These are phyloP conservation scores for Prunus yedoensis DNA, from an alignment of 331 rosid genomes.

Conservation along the genomic window DNA sequence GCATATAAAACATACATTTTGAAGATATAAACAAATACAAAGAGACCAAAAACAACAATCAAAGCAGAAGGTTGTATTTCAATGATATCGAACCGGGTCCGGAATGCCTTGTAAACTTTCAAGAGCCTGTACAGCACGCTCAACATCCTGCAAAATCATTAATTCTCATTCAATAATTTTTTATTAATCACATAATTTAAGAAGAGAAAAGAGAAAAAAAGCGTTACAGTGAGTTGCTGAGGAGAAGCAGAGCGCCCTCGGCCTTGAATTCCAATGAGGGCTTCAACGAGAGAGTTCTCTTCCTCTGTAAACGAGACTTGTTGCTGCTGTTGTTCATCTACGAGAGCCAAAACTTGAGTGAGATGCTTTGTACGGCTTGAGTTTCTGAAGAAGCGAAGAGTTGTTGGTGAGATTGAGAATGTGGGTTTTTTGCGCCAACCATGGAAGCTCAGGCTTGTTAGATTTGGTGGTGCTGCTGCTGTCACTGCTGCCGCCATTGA, in stretches of 20 bases:
- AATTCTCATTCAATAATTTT: background rate
- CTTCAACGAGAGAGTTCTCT: constrained; percentile 68
- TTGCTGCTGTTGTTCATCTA: constrained; percentile 24
- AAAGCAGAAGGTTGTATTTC: background rate
- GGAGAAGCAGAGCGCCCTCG: constrained; percentile 92
- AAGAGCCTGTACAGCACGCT: constrained; percentile 59
- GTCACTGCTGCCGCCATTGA: background rate
- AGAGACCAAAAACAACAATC: background rate
- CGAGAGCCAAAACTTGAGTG: constrained; percentile 27
- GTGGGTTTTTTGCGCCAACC: background rate
- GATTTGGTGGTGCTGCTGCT: background rate
- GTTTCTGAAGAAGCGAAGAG: constrained; percentile 13
- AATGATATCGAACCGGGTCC: constrained; percentile 57
- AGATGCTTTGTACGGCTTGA: constrained; percentile 13
- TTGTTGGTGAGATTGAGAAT: background rate
- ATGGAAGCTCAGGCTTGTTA: background rate
- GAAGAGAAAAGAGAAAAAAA: background rate
- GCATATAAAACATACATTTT: constrained; percentile 25
- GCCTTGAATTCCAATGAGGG: constrained; percentile 83
- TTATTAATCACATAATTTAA: background rate
- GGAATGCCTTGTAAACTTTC: constrained; percentile 69
- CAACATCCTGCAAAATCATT: constrained; percentile 52
- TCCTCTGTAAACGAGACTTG: constrained; percentile 49
- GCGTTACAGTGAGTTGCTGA: constrained; percentile 57
- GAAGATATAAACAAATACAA: background rate